Evolutionary conservation across 176 grass and related monocot genomes (phyloP), one percentile per base, ranked within the genome.

Genomic region (Oryza officinalis): DNA sequence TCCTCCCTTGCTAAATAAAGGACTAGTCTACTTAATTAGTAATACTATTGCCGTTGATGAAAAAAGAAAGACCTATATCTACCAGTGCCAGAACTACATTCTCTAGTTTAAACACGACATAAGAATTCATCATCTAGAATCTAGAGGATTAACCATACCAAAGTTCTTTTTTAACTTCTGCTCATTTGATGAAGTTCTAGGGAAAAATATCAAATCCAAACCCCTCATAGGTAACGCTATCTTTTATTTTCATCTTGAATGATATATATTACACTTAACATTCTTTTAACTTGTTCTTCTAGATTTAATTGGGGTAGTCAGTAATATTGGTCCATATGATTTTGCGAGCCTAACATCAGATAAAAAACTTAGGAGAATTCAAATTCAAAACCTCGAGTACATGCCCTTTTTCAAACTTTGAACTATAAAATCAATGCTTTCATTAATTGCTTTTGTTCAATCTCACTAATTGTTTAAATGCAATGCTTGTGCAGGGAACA

Each of bases 161-260:
- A 0, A 9, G 2, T 9, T 4, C 54, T n/a, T 46, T 1, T 80
- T 80, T 46, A 18, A 57, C 41, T 80, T 80, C 8, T 80, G 11
- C 47, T 45, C 61, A 22, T 79, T 79, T 31, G 76, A 80, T 49
- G 20, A 80, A 0, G 6, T 80, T 30, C 7, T 30, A 45, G 4
- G 0, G 5, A 69, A 80, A 69, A 17, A 23, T 13, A 15, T 14
- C 33, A 35, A 0, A 26, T 22, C 65, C 0, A 80, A 69, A 46
- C 78, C 65, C 15, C 65, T 80, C 17, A 27, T 54, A 69, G 78
- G 65, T 80, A 69, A 52, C 12, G 4, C 14, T 66, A 35, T 5
- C 7, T 22, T 45, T 27, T 28, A 14, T 0, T 8, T 11, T 1
- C 13, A 10, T 10, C 0, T 2, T 44, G 9, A 44, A 44, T 44